Evolutionary conservation across 352 stramenopile genomes (phyloP), one percentile per base, ranked within the genome.

Genomic region (Phytophthora tubulina): DNA sequence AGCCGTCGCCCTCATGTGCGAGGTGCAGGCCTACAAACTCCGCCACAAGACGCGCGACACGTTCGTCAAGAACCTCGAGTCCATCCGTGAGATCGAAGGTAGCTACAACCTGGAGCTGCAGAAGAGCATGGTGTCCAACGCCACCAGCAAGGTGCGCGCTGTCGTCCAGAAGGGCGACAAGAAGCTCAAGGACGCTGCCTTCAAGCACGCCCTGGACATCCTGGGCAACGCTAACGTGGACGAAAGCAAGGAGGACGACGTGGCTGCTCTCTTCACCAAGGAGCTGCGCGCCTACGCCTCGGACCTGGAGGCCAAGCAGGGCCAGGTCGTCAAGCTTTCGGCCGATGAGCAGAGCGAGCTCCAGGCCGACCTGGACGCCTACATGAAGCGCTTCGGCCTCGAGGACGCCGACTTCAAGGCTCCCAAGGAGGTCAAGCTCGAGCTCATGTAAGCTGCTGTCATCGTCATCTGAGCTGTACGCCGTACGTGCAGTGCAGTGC

Each of bases 31-130:
- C 30, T 88, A 87, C 75, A 96, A 96, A 80, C 75, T 96, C 61
- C 85, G 84, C 66, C 88, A 96, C 86, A 94, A 96, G 86, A 96
- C 88, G 55, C 88, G 88, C 67, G 87, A 94, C 46, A 92, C 86
- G 58, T 96, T 94, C 67, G 76, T 96, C 17, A 92, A 92, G 77
- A 96, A 96, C 80, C 79, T 96, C 64, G 88, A 96, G 75, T 86
- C 88, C 56, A 93, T 96, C 80, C 85, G 85, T 51, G 78, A 94
- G 64, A 91, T 94, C 59, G 88, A 96, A 63, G 63, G 82, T 56
- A 88, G 75, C 74, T 94, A 94, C 82, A 91, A 94, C 71, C 72
- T 88, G 55, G 85, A 93, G 79, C 75, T 96, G 66, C 86, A 96
- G 76, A 92, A 93, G 74, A 86, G 76, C 70, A 94, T 96, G 88